Evolutionary conservation across 192 early-diverging fungal genomes (phyloP).

Genomic region (Rhizophagus prolifer): DNA sequence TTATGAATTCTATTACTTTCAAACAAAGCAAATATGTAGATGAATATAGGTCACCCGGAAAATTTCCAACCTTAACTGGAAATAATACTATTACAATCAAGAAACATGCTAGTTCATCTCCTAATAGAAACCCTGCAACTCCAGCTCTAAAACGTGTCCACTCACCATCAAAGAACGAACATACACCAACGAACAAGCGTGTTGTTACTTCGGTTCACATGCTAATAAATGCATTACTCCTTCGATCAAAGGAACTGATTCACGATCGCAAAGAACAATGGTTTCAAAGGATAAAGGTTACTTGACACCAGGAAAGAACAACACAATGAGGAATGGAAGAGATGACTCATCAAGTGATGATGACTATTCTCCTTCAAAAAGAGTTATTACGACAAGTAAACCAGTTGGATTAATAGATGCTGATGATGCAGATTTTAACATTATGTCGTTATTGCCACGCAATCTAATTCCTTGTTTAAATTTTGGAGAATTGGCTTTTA

Average conservation of each 20-base stretch:
- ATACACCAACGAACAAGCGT: neutral
- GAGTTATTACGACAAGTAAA: neutral
- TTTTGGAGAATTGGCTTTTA: conserved; percentile 9
- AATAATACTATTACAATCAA: neutral
- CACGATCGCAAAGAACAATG: neutral
- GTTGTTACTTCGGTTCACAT: neutral
- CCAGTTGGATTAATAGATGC: neutral
- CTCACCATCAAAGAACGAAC: neutral
- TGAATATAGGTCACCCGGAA: neutral
- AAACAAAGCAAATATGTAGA: no score
- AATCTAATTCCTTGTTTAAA: conserved; percentile 25
- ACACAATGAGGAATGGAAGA: neutral
- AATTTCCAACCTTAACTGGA: neutral
- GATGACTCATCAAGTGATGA: neutral
- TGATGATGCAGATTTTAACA: conserved; percentile 12
- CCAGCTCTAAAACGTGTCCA: neutral
- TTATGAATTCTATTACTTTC: no score
- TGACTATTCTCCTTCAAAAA: neutral
- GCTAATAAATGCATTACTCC: neutral
- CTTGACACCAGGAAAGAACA: neutral
- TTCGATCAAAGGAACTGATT: neutral
- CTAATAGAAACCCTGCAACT: neutral
- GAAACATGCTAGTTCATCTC: neutral
- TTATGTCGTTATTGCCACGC: conserved; percentile 9
- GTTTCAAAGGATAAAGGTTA: neutral